phyloP scores from a whole-genome alignment of 1,284 basidiomycete species.

The Pascua guehoae region DNA sequence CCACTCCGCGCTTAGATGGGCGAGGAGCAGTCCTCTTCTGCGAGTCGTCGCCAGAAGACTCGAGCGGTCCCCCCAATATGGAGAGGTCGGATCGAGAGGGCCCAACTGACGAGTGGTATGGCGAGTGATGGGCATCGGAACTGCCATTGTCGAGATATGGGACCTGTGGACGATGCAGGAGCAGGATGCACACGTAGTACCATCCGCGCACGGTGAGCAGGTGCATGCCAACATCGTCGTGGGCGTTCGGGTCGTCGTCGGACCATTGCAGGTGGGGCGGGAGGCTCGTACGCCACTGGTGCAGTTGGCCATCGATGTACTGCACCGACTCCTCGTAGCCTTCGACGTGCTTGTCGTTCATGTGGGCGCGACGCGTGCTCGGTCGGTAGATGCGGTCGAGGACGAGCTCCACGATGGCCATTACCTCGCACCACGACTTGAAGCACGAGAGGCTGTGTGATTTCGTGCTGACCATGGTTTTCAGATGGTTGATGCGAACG shows the following conservation, averaged over 20 bases:
- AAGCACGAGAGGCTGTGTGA: constrained; percentile 10
- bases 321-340: constrained; percentile 15
- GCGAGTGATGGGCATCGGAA: not conserved
- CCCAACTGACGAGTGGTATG: too few relatives aligned
- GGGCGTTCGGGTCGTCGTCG: constrained; percentile 11
- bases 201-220: constrained; percentile 15
- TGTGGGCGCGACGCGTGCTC: constrained; percentile 12
- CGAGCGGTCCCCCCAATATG: too few relatives aligned
- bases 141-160: constrained; percentile 13
- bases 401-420: constrained; percentile 15
- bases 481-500: not conserved
- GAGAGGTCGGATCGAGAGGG: too few relatives aligned
- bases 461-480: constrained; percentile 12
- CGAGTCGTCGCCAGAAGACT: too few relatives aligned
- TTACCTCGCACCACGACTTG: constrained; percentile 17
- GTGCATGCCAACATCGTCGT: constrained; percentile 12
- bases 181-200: constrained; percentile 14
- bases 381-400: constrained; percentile 16
- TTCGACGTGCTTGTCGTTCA: constrained; percentile 10
- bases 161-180: constrained; percentile 17
- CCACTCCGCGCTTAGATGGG: too few relatives aligned
- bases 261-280: constrained; percentile 17
- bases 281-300: constrained; percentile 9
- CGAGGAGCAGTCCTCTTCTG: too few relatives aligned
- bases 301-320: constrained; percentile 10